These are phyloP conservation scores for Ceratocystis albifundus DNA, from an alignment of 2,329 filamentous ascomycete species.

Conservation along the genomic window DNA sequence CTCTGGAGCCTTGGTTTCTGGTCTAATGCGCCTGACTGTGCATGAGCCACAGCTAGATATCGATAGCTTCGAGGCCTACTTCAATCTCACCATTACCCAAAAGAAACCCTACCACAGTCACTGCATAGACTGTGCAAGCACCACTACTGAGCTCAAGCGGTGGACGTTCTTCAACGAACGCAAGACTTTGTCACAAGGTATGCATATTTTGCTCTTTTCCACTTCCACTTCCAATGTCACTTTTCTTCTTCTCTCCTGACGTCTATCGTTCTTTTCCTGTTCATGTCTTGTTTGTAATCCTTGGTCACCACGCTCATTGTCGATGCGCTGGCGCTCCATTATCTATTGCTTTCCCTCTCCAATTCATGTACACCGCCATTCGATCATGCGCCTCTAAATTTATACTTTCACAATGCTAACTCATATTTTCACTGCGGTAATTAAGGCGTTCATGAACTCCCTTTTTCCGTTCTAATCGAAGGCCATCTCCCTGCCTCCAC, in stretches of 20 bases:
- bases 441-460: slow-evolving; percentile 59
- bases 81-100: slow-evolving; percentile 59
- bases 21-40: slow-evolving; percentile 64
- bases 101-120: slow-evolving; percentile 73
- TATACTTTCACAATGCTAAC: slow-evolving; percentile 25
- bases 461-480: slow-evolving; percentile 76
- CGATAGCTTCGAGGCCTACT: slow-evolving; percentile 58
- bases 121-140: slow-evolving; percentile 64
- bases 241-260: not conserved
- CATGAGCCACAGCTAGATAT: slow-evolving; percentile 55
- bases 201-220: slow-evolving; percentile 23
- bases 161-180: slow-evolving; percentile 64
- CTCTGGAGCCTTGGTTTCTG: slow-evolving; percentile 74
- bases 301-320: not conserved
- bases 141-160: slow-evolving; percentile 60
- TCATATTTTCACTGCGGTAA: slow-evolving; percentile 25
- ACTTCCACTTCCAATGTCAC: not conserved
- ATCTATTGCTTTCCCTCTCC: not conserved
- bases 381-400: slow-evolving; percentile 14
- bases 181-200: slow-evolving; percentile 41
- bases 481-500: slow-evolving; percentile 79
- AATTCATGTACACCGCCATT: slow-evolving; percentile 7
- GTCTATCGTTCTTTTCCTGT: not conserved
- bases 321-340: not conserved
- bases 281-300: not conserved